Evolutionary conservation across 2,329 filamentous ascomycete species (phyloP).

Genomic region (Colletotrichum somersetense): DNA sequence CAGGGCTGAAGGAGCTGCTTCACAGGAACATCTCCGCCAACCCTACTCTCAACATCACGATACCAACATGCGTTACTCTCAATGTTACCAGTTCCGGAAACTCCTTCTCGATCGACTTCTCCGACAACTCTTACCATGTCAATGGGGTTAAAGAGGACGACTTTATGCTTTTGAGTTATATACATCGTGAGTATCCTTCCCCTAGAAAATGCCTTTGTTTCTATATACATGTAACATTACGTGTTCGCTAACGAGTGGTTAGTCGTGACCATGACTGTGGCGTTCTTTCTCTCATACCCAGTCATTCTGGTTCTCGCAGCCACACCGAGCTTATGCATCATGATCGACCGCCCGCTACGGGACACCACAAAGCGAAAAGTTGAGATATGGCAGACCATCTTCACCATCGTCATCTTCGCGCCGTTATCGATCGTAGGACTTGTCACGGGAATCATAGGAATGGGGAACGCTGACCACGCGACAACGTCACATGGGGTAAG

Average conservation of each 20-base stretch:
- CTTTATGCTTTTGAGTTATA: conserved; percentile 31
- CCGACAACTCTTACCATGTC: conserved; percentile 13
- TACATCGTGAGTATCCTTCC: conserved; percentile 11
- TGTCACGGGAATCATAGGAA: conserved; percentile 12
- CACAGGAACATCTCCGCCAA: conserved; percentile 32
- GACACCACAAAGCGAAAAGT: conserved; percentile 22
- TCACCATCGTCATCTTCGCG: conserved; percentile 16
- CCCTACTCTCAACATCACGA: conserved; percentile 31
- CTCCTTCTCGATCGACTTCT: conserved; percentile 35
- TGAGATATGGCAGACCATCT: conserved; percentile 29
- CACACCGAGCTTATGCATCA: conserved; percentile 25
- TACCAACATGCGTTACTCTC: conserved; percentile 27
- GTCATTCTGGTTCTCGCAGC: conserved; percentile 25
- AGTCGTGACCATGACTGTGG: conserved; percentile 28
- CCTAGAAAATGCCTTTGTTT: not conserved
- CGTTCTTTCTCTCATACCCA: conserved; percentile 34
- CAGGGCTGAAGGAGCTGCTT: conserved; percentile 21
- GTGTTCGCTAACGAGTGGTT: not conserved
- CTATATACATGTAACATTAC: not conserved
- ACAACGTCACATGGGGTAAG: conserved; percentile 33
- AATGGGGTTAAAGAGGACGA: conserved; percentile 15
- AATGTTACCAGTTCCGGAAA: conserved; percentile 27
- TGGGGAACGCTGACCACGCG: conserved; percentile 21
- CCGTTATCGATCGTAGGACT: conserved; percentile 14
- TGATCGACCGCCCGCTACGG: conserved; percentile 33